Conservation (phyloP, 129 eudicot species). For the Artemisia tridentata region DNA sequence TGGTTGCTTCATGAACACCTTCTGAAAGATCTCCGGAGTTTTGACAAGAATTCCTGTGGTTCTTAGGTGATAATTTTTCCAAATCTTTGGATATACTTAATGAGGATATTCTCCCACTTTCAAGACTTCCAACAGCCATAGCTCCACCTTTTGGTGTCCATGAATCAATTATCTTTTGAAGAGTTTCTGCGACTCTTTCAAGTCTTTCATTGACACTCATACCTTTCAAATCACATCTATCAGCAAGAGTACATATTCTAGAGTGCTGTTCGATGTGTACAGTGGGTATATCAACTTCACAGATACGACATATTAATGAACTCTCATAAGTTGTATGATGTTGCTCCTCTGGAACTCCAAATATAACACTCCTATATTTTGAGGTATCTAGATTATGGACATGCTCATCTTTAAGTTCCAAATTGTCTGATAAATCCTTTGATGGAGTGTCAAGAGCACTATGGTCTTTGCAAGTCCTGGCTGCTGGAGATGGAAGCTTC, state of each 20-base stretch:
- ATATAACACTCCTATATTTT: conserved; percentile 35
- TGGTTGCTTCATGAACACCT: conserved; percentile 45
- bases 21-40: conserved; percentile 55
- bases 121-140: conserved; percentile 38
- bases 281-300: conserved; percentile 89
- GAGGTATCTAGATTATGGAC: conserved; percentile 27
- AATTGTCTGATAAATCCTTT: conserved; percentile 37
- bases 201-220: conserved; percentile 78
- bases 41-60: conserved; percentile 30
- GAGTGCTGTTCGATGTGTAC: conserved; percentile 95
- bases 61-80: background rate
- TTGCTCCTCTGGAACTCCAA: conserved; percentile 50
- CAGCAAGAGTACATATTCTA: conserved; percentile 97
- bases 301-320: conserved; percentile 77
- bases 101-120: conserved; percentile 2
- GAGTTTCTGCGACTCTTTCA: conserved; percentile 84
- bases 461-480: conserved; percentile 36
- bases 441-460: conserved; percentile 44
- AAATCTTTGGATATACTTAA: conserved; percentile 6
- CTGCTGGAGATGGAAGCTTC: conserved; percentile 69
- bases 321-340: conserved; percentile 47
- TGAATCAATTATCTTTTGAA: conserved; percentile 75
- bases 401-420: conserved; percentile 37
- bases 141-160: conserved; percentile 71
- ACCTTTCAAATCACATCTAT: conserved; percentile 93